Percentiles rank a stretch among this genome's conserved stretches.
Evolutionary conservation across 169 alveolate species (phyloP).

Genomic region (Babesia caballi): DNA sequence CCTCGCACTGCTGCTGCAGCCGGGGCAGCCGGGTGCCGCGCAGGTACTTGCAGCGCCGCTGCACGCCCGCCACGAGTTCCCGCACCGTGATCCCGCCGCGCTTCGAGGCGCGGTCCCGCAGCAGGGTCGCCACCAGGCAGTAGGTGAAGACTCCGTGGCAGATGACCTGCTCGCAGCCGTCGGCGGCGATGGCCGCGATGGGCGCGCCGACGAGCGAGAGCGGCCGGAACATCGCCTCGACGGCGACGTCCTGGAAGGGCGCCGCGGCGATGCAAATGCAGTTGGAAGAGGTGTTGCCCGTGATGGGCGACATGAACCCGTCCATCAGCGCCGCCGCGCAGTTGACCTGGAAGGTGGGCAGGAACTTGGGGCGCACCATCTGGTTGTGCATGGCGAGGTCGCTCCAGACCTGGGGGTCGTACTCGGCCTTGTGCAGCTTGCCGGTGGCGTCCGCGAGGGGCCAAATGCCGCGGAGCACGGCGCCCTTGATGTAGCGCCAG

Average conservation of each 20-base stretch:
- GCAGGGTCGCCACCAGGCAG: constrained; percentile 74
- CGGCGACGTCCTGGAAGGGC: constrained; percentile 79
- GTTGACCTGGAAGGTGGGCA: constrained; percentile 82
- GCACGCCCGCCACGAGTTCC: constrained; percentile 71
- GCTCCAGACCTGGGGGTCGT: constrained; percentile 74
- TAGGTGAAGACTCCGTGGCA: constrained; percentile 84
- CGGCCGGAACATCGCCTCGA: constrained; percentile 78
- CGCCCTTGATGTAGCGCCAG: constrained; percentile 85
- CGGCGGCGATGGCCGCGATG: constrained; percentile 7
- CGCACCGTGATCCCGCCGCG: constrained; percentile 67
- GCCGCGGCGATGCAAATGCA: constrained; percentile 78
- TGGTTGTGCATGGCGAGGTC: constrained; percentile 80
- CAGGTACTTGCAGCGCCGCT: constrained; percentile 69
- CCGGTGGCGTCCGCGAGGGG: constrained; percentile 86
- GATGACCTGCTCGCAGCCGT: constrained; percentile 67
- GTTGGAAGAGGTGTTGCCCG: constrained; percentile 58
- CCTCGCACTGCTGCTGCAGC: constrained; percentile 76
- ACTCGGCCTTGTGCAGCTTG: constrained; percentile 79
- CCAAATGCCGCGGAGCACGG: constrained; percentile 87
- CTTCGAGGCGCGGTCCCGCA: constrained; percentile 69
- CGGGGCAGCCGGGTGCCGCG: constrained; percentile 71
- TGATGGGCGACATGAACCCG: constrained; percentile 69
- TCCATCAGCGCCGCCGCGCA: constrained; percentile 78
- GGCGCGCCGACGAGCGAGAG: constrained; percentile 42
- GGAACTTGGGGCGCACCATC: constrained; percentile 80